Conservation (phyloP, 2,329 filamentous ascomycete genomes). For the Magnaporthiopsis rhizophila region DNA sequence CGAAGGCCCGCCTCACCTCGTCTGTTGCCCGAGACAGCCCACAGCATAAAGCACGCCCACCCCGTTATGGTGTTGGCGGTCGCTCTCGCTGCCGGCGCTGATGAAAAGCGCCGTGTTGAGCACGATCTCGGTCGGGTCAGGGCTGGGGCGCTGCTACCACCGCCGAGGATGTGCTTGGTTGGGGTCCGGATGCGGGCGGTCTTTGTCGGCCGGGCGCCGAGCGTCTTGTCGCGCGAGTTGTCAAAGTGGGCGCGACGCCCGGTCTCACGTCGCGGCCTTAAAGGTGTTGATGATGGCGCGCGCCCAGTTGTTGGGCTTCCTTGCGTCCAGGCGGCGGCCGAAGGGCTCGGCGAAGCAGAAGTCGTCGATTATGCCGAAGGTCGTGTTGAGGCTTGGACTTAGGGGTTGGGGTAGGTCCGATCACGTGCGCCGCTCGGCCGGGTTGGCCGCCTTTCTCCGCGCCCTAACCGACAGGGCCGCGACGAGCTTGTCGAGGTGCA, state of each 20-base stretch:
- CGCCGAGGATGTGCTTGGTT: constrained; percentile 18
- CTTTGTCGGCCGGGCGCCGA: constrained; percentile 13
- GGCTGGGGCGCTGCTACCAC: constrained; percentile 14
- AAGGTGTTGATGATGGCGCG: constrained; percentile 18
- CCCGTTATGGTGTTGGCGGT: constrained; percentile 18
- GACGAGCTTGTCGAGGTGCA: constrained; percentile 17
- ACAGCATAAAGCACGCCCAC: constrained; percentile 17
- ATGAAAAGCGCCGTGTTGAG: constrained; percentile 17
- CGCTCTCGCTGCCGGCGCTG: constrained; percentile 19
- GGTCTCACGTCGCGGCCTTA: constrained; percentile 16
- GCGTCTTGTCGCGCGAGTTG: constrained; percentile 17
- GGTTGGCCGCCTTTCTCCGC: too few species aligned
- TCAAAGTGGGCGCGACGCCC: constrained; percentile 13
- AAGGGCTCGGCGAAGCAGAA: constrained; percentile 36
- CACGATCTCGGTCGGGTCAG: constrained; percentile 16
- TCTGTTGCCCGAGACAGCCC: constrained; percentile 13
- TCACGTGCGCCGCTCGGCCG: too few species aligned
- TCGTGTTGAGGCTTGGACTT: constrained; percentile 17
- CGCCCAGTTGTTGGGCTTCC: constrained; percentile 19
- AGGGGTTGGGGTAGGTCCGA: constrained; percentile 7
- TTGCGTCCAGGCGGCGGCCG: constrained; percentile 22
- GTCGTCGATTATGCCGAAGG: constrained; percentile 36
- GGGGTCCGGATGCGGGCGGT: constrained; percentile 16
- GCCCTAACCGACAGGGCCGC: not conserved
- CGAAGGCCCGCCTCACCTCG: constrained; percentile 19